Conservation (phyloP, 2,329 filamentous ascomycete species). For the Epichloe sp. region DNA sequence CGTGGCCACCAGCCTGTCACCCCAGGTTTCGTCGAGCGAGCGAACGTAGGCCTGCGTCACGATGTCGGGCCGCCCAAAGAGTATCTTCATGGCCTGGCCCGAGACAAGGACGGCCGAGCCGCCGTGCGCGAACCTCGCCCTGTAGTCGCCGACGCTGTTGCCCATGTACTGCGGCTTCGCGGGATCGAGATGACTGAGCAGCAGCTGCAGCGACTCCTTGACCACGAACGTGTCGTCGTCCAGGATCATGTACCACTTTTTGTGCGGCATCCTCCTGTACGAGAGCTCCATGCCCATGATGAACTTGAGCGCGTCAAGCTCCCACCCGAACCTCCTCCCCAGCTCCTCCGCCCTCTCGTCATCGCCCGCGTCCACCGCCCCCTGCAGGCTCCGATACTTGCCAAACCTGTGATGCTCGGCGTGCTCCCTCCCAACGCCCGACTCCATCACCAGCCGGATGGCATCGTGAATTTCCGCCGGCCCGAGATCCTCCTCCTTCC, state of each 20-base stretch:
- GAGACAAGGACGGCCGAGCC: slow-evolving; percentile 42
- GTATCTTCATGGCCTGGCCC: slow-evolving; percentile 31
- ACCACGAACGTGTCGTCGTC: slow-evolving; percentile 46
- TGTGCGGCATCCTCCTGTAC: slow-evolving; percentile 35
- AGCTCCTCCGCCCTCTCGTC: slow-evolving; percentile 23
- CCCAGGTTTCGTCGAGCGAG: slow-evolving; percentile 38
- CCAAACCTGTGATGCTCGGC: slow-evolving; percentile 21
- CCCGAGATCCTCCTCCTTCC: slow-evolving; percentile 18
- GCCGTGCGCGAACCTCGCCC: slow-evolving; percentile 41
- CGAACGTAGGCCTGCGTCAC: slow-evolving; percentile 31
- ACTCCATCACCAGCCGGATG: slow-evolving; percentile 23
- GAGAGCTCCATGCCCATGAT: slow-evolving; percentile 40
- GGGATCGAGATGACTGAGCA: slow-evolving; percentile 37
- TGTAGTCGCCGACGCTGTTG: slow-evolving; percentile 44
- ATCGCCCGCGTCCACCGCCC: slow-evolving; percentile 25
- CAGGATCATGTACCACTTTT: slow-evolving; percentile 46
- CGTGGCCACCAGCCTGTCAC: slow-evolving; percentile 40
- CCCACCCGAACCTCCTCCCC: slow-evolving; percentile 31
- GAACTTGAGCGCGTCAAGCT: slow-evolving; percentile 40
- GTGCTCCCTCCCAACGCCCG: slow-evolving; percentile 14
- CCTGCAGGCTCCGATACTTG: slow-evolving; percentile 27
- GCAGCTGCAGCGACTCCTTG: slow-evolving; percentile 30
- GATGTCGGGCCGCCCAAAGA: slow-evolving; percentile 30
- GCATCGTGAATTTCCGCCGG: slow-evolving; percentile 28
- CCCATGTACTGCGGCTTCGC: slow-evolving; percentile 36